These are phyloP conservation scores for Penicillium italicum DNA, from an alignment of 2,329 filamentous ascomycete species.

Conservation along the genomic window DNA sequence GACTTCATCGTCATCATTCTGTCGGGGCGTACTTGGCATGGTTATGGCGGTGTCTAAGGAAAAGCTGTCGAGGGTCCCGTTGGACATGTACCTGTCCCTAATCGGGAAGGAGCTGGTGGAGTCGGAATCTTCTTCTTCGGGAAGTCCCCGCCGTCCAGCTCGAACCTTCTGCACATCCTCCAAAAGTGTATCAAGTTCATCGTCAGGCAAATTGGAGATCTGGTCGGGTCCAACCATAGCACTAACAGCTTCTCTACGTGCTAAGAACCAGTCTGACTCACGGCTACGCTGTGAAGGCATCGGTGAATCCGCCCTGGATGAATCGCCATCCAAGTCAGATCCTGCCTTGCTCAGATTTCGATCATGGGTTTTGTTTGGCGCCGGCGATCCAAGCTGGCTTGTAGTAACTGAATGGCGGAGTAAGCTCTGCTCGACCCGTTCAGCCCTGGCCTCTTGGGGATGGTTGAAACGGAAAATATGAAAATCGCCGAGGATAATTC, in stretches of 20 bases:
- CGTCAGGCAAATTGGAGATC: constrained; percentile 83
- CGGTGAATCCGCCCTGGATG: constrained; percentile 76
- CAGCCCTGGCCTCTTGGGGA: constrained; percentile 89
- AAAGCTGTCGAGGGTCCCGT: constrained; percentile 91
- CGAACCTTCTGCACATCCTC: constrained; percentile 89
- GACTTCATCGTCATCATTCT: constrained; percentile 65
- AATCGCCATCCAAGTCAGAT: constrained; percentile 70
- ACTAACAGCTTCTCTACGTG: constrained; percentile 85
- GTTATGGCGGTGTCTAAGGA: constrained; percentile 92
- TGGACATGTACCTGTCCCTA: constrained; percentile 92
- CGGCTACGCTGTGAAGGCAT: constrained; percentile 63
- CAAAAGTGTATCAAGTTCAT: constrained; percentile 88
- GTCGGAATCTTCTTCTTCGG: constrained; percentile 75
- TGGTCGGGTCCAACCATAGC: constrained; percentile 87
- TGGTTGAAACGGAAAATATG: constrained; percentile 99
- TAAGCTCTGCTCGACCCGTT: constrained; percentile 82
- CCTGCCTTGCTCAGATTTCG: constrained; percentile 72
- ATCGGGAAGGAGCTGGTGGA: constrained; percentile 83
- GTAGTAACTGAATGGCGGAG: constrained; percentile 75
- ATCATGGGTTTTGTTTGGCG: constrained; percentile 66
- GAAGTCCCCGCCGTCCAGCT: constrained; percentile 71
- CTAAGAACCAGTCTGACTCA: constrained; percentile 93
- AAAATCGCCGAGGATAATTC: constrained; percentile 94
- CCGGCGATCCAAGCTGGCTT: constrained; percentile 62
- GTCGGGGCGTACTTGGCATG: constrained; percentile 81